Percentiles rank a stretch among this genome's conserved stretches.
These are phyloP conservation scores for Ophiostoma australiae DNA, from an alignment of 2,329 filamentous ascomycete genomes.

Conservation along the genomic window DNA sequence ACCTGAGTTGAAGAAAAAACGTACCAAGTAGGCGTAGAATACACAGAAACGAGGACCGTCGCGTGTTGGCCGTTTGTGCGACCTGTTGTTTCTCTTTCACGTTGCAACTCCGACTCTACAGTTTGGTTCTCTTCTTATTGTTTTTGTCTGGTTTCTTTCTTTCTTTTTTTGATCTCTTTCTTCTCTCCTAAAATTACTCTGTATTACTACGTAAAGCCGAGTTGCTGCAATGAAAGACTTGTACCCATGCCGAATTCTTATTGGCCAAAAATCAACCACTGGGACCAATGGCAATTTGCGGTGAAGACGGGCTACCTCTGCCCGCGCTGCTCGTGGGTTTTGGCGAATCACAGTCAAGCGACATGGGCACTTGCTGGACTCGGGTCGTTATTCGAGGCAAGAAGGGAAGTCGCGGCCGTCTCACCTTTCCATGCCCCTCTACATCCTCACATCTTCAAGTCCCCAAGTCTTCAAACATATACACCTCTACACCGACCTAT, in stretches of 20 bases:
- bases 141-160: neutral
- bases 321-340: neutral
- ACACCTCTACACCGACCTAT: neutral
- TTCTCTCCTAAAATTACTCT: too few relatives aligned
- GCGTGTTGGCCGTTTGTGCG: conserved; percentile 21
- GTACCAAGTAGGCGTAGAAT: neutral
- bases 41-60: neutral
- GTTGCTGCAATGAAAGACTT: too few relatives aligned
- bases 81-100: conserved; percentile 20
- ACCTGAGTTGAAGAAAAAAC: neutral
- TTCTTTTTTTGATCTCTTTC: too few relatives aligned
- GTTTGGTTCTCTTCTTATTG: neutral
- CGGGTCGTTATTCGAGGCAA: too few relatives aligned
- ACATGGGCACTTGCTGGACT: too few relatives aligned
- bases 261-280: neutral
- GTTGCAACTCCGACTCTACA: conserved; percentile 8
- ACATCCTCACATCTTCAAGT: too few relatives aligned
- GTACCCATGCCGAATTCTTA: neutral
- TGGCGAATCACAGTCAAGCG: neutral
- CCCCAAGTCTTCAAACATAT: neutral
- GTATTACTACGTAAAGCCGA: too few relatives aligned
- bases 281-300: neutral
- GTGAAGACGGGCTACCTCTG: neutral
- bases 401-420: neutral
- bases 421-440: neutral